Evolutionary conservation across 2,329 filamentous ascomycete genomes (phyloP).

Genomic region (Teratosphaeria destructans): DNA sequence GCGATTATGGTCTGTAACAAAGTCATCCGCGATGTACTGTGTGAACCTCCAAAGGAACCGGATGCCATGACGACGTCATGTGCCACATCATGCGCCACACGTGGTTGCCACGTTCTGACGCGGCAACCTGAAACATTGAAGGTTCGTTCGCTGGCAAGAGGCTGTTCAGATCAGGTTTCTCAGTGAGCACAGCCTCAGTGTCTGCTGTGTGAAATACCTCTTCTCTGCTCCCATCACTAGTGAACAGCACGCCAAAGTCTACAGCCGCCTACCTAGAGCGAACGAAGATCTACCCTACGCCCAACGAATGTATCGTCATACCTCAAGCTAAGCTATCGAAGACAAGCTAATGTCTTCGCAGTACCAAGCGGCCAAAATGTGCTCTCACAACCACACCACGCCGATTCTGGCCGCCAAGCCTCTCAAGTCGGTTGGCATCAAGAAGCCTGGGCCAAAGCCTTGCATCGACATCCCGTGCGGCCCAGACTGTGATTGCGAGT

Average conservation of each 20-base stretch:
- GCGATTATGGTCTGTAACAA: neutral
- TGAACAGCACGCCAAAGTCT: neutral
- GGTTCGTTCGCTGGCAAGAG: neutral
- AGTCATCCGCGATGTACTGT: too few relatives aligned
- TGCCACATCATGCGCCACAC: neutral
- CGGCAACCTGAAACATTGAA: neutral
- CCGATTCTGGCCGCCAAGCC: conserved; percentile 8
- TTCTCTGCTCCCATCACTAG: neutral
- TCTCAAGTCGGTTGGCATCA: conserved; percentile 4
- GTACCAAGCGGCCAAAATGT: conserved; percentile 4
- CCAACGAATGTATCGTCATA: too few relatives aligned
- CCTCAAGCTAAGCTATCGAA: too few relatives aligned
- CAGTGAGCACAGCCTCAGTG: neutral
- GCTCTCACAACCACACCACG: conserved; percentile 4
- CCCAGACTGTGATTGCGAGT: conserved; percentile 9
- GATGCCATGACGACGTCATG: neutral
- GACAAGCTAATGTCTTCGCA: neutral
- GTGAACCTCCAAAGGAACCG: neutral
- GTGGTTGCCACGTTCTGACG: neutral
- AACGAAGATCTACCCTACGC: neutral
- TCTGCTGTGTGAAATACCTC: neutral
- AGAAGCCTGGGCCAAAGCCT: conserved; percentile 10
- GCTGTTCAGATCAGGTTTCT: neutral
- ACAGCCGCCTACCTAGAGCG: neutral
- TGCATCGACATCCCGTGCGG: conserved; percentile 19